Evolutionary conservation across 306 rosid genomes (phyloP).

Genomic region (Mucuna pruriens): DNA sequence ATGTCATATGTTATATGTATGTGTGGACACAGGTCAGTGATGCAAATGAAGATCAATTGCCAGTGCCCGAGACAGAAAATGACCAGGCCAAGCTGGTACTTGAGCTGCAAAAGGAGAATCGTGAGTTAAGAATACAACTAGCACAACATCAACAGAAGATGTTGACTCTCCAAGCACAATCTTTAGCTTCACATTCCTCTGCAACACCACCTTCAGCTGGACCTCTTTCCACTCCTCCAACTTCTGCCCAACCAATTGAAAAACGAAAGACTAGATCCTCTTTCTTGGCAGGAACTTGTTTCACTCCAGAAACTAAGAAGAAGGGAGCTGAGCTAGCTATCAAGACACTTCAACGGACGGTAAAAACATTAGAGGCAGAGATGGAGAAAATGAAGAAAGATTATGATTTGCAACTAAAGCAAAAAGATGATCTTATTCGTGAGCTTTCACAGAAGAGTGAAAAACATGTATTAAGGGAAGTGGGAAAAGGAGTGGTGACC

Average conservation of each 20-base stretch:
- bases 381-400: constrained; percentile 81
- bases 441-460: constrained; percentile 62
- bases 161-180: constrained; percentile 68
- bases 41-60: constrained; percentile 58
- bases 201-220: constrained; percentile 80
- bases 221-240: constrained; percentile 73
- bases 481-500: constrained; percentile 55
- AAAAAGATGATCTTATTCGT: constrained; percentile 72
- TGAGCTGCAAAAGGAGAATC: constrained; percentile 89
- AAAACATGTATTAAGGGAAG: constrained; percentile 44
- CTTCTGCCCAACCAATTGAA: constrained; percentile 62
- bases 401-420: constrained; percentile 68
- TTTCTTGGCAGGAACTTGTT: constrained; percentile 69
- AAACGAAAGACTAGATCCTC: constrained; percentile 69
- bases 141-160: constrained; percentile 82
- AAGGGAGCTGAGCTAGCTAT: constrained; percentile 65
- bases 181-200: constrained; percentile 75
- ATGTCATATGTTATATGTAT: constrained; percentile 23
- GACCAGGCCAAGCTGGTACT: constrained; percentile 81
- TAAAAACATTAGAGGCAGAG: constrained; percentile 71
- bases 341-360: constrained; percentile 62
- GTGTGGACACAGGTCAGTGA: constrained; percentile 63
- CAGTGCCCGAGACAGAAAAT: constrained; percentile 63
- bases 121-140: constrained; percentile 77
- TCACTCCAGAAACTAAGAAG: constrained; percentile 83